phyloP scores from a whole-genome alignment of 495 filamentous ascomycete species.

The Neurospora tetrasperma region DNA sequence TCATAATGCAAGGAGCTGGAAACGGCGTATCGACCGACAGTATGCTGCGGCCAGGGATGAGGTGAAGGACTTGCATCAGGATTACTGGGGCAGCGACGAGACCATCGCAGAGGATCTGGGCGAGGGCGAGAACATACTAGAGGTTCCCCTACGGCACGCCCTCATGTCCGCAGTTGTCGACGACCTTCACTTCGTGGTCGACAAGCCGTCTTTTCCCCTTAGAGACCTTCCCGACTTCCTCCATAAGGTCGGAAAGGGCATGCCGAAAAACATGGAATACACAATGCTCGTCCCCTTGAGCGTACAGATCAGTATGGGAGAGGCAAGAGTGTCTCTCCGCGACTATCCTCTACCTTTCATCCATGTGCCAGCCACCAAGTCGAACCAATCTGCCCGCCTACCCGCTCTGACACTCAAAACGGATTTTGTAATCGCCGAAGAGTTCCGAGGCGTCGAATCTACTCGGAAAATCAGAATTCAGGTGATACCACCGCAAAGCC shows the following conservation, averaged over 20 bases:
- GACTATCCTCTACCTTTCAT: constrained; percentile 91
- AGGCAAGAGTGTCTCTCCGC: constrained; percentile 70
- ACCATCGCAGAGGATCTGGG: constrained; percentile 61
- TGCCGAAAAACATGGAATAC: constrained; percentile 86
- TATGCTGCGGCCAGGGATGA: constrained; percentile 57
- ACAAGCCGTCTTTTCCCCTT: constrained; percentile 87
- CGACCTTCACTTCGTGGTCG: constrained; percentile 75
- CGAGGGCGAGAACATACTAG: constrained; percentile 75
- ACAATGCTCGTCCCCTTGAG: constrained; percentile 81
- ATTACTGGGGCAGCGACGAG: constrained; percentile 79
- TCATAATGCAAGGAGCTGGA: constrained; percentile 87
- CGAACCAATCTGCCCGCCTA: constrained; percentile 69
- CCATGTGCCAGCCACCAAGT: constrained; percentile 75
- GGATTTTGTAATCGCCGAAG: constrained; percentile 95
- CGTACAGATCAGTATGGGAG: constrained; percentile 83
- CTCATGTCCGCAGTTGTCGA: constrained; percentile 72
- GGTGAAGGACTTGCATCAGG: constrained; percentile 66
- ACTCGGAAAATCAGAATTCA: constrained; percentile 72
- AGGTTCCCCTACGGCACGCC: constrained; percentile 76
- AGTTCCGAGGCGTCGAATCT: constrained; percentile 69
- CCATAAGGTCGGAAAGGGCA: constrained; percentile 84
- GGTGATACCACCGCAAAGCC: constrained; percentile 59
- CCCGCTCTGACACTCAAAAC: constrained; percentile 75
- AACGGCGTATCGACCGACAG: constrained; percentile 73
- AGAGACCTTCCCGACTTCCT: constrained; percentile 73